These are phyloP conservation scores for Lentinula raphanica DNA, from an alignment of 768 basidiomycete genomes.

Conservation along the genomic window DNA sequence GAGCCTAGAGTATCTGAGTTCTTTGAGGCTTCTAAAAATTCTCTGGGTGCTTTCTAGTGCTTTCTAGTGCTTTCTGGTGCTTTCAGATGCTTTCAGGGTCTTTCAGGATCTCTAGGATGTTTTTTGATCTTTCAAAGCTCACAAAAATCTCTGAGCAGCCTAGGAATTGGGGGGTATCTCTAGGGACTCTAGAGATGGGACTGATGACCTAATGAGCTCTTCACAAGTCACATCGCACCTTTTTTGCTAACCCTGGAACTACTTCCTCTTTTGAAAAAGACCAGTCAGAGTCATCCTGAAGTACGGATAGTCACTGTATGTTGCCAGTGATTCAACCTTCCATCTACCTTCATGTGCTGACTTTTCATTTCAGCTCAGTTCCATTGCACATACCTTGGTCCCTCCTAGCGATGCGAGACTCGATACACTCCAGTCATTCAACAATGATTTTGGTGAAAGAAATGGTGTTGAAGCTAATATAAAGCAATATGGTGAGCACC, in stretches of 20 bases:
- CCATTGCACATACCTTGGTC: not conserved
- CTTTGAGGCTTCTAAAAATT: no score
- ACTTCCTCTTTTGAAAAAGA: slow-evolving; percentile 8
- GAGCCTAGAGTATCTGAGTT: no score
- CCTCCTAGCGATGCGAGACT: not conserved
- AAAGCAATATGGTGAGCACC: not conserved
- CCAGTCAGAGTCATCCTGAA: slow-evolving; percentile 1
- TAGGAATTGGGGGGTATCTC: no score
- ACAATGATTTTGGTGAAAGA: slow-evolving; percentile 1
- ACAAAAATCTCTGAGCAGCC: no score
- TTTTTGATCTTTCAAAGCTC: no score
- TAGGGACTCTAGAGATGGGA: no score
- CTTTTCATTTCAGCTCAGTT: not conserved
- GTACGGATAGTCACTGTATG: slow-evolving; percentile 6
- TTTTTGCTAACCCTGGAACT: slow-evolving; percentile 6
- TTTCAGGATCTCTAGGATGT: no score
- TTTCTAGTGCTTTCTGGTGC: no score
- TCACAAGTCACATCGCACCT: slow-evolving; percentile 8
- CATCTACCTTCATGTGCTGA: not conserved
- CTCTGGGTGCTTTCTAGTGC: no score
- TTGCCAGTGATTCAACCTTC: not conserved
- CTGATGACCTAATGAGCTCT: no score
- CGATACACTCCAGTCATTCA: not conserved
- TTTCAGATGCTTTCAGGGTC: no score
- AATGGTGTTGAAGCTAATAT: not conserved